phyloP scores from a whole-genome alignment of 345 rosid species.

The Mangifera indica region DNA sequence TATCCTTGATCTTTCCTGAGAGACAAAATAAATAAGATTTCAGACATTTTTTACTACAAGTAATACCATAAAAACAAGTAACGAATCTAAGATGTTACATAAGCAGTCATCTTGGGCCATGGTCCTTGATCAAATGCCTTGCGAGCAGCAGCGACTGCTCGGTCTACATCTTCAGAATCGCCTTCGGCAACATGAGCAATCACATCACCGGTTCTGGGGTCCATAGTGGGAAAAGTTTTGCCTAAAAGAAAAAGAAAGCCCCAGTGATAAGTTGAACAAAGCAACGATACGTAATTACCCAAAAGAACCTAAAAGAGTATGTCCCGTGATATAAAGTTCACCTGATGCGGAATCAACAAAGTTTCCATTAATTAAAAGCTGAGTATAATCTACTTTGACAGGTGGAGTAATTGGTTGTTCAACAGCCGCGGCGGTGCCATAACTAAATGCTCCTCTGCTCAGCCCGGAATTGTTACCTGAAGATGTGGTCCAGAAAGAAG shows the following conservation, averaged over 20 bases:
- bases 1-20: slow-evolving; percentile 78
- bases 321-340: slow-evolving; percentile 18
- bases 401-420: slow-evolving; percentile 66
- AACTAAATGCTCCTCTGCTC: slow-evolving; percentile 41
- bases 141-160: slow-evolving; percentile 91
- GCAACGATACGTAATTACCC: not conserved
- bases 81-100: slow-evolving; percentile 38
- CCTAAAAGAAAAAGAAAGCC: slow-evolving; percentile 26
- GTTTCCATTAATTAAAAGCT: slow-evolving; percentile 75
- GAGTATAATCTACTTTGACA: slow-evolving; percentile 49
- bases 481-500: not conserved
- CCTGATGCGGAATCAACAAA: slow-evolving; percentile 90
- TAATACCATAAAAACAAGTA: not conserved
- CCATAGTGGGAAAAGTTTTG: slow-evolving; percentile 75
- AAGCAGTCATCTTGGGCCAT: slow-evolving; percentile 92
- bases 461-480: slow-evolving; percentile 44
- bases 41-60: not conserved
- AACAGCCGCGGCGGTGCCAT: slow-evolving; percentile 49
- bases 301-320: not conserved
- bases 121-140: slow-evolving; percentile 98
- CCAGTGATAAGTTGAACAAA: not conserved
- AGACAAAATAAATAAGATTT: not conserved
- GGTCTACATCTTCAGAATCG: slow-evolving; percentile 77
- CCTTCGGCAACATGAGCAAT: slow-evolving; percentile 95
- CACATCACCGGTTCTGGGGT: slow-evolving; percentile 89